Evolutionary conservation across 371 early-diverging fungal species (phyloP).

Genomic region (Mortierella sp.): DNA sequence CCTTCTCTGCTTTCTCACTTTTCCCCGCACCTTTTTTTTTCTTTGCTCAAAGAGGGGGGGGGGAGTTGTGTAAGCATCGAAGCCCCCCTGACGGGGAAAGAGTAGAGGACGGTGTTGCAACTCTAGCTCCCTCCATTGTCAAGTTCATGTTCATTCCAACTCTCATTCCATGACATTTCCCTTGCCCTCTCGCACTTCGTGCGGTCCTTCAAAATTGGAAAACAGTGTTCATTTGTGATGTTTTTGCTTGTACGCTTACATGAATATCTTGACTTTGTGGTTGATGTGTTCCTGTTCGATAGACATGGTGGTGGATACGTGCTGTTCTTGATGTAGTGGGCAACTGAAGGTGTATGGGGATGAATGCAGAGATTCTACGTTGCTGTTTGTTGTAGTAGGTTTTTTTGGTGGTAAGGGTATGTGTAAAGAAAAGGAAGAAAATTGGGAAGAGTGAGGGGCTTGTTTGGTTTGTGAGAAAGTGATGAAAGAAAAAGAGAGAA

Average conservation of each 20-base stretch:
- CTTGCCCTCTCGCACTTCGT: background rate
- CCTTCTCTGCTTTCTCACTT: background rate
- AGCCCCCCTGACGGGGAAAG: no score
- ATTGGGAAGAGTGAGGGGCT: no score
- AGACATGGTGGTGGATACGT: background rate
- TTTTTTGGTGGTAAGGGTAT: background rate
- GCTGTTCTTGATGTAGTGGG: slow-evolving; percentile 3
- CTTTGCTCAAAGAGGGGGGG: background rate
- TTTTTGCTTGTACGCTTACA: slow-evolving; percentile 22
- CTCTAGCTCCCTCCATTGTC: background rate
- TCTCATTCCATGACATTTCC: background rate
- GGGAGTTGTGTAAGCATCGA: background rate
- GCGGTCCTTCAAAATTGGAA: background rate
- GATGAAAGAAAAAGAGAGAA: no score
- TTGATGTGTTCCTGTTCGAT: slow-evolving; percentile 18
- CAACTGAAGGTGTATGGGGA: background rate
- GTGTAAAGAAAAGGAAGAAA: background rate
- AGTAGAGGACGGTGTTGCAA: background rate
- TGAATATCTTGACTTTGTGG: slow-evolving; percentile 55
- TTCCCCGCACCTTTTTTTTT: background rate
- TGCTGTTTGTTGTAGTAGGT: no score
- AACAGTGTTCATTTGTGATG: background rate
- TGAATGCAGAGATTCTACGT: background rate
- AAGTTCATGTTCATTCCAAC: background rate
- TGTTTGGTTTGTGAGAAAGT: no score